These are phyloP conservation scores for Talaromyces islandicus DNA, from an alignment of 2,329 filamentous ascomycete genomes.

Conservation along the genomic window DNA sequence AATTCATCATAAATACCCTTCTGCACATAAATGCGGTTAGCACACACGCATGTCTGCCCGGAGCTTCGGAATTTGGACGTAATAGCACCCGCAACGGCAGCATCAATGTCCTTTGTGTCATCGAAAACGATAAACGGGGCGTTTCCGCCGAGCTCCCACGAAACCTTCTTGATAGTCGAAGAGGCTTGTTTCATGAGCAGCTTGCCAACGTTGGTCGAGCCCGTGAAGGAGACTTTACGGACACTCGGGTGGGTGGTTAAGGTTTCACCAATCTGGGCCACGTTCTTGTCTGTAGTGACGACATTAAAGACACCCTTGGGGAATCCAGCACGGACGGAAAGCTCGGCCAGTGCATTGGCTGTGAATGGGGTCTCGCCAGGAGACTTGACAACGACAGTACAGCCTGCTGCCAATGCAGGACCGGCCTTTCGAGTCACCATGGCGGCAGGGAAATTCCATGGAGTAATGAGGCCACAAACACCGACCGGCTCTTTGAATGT, in stretches of 20 bases:
- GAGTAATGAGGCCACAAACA: slow-evolving; percentile 62
- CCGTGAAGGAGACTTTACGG: slow-evolving; percentile 91
- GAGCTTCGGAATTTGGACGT: slow-evolving; percentile 88
- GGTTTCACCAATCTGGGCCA: slow-evolving; percentile 66
- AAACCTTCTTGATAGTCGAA: slow-evolving; percentile 75
- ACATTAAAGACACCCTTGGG: slow-evolving; percentile 89
- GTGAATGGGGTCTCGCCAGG: slow-evolving; percentile 91
- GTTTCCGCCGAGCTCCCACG: slow-evolving; percentile 90
- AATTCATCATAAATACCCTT: slow-evolving; percentile 49
- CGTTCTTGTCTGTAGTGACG: slow-evolving; percentile 74
- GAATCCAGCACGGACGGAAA: slow-evolving; percentile 79
- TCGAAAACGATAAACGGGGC: slow-evolving; percentile 96
- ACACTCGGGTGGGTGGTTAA: slow-evolving; percentile 72
- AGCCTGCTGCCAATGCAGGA: slow-evolving; percentile 77
- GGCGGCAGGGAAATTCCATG: slow-evolving; percentile 58
- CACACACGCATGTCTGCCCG: slow-evolving; percentile 92
- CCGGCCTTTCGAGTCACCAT: slow-evolving; percentile 49
- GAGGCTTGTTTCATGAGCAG: slow-evolving; percentile 89
- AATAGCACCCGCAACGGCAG: slow-evolving; percentile 75
- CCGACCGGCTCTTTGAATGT: slow-evolving; percentile 63
- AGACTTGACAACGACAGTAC: slow-evolving; percentile 87
- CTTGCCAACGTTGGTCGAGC: slow-evolving; percentile 59
- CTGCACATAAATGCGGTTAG: slow-evolving; percentile 53
- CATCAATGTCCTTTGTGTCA: slow-evolving; percentile 75
- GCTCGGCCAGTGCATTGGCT: slow-evolving; percentile 77